Evolutionary conservation across 805 yeast genomes (phyloP).

Genomic region (Starmerella kuoi): DNA sequence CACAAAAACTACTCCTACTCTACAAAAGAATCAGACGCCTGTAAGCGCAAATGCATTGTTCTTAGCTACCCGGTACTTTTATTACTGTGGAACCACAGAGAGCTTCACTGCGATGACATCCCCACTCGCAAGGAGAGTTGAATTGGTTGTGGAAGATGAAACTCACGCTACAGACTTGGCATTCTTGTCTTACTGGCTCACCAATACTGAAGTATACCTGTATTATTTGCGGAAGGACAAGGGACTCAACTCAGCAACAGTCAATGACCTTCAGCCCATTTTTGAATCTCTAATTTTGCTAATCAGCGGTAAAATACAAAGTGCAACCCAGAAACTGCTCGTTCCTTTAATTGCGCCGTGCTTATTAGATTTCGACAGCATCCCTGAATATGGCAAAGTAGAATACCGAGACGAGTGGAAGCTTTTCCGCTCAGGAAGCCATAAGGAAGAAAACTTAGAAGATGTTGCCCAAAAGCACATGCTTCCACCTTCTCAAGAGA

Average conservation of each 20-base stretch:
- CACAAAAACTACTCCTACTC: constrained; percentile 28
- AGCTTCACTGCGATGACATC: constrained; percentile 22
- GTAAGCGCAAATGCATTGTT: constrained; percentile 35
- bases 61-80: constrained; percentile 32
- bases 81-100: constrained; percentile 26
- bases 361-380: constrained; percentile 55
- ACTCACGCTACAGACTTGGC: constrained; percentile 29
- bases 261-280: constrained; percentile 16
- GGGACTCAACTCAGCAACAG: constrained; percentile 31
- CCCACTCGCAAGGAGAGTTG: constrained; percentile 29
- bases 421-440: constrained; percentile 33
- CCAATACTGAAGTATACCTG: constrained; percentile 61
- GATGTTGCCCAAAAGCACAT: constrained; percentile 65
- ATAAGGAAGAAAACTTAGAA: constrained; percentile 38
- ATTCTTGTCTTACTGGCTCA: constrained; percentile 70
- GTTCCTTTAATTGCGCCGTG: constrained; percentile 21
- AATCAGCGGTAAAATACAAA: constrained; percentile 10
- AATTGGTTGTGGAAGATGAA: constrained; percentile 26
- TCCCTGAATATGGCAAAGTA: constrained; percentile 69
- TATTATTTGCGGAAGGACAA: constrained; percentile 62
- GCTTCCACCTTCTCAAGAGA: constrained; percentile 65
- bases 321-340: constrained; percentile 12
- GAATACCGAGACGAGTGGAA: constrained; percentile 66
- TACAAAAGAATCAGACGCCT: constrained; percentile 30
- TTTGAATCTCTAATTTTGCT: constrained; percentile 11